phyloP scores from a whole-genome alignment of 139 green algal genomes.

The Chlorella sorokiniana region DNA sequence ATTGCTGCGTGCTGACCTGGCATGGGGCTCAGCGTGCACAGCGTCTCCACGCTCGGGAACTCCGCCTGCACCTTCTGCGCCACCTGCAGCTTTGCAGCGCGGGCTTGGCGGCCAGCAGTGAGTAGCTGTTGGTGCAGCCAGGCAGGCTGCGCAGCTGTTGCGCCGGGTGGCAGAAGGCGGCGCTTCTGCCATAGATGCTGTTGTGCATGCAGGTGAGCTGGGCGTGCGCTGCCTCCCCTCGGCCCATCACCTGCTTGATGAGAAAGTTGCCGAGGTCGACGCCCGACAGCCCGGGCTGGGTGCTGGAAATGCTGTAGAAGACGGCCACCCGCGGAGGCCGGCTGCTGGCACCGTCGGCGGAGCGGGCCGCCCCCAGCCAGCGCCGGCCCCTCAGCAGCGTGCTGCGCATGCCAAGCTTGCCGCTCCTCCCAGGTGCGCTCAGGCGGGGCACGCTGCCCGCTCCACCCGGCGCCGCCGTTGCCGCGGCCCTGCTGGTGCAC shows the following conservation, averaged over 20 bases:
- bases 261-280: constrained; percentile 87
- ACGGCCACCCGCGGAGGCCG: constrained; percentile 45
- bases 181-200: too few relatives aligned
- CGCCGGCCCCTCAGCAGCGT: background rate
- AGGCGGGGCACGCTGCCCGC: background rate
- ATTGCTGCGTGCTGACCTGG: constrained; percentile 43
- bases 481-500: background rate
- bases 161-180: too few relatives aligned
- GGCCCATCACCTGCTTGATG: constrained; percentile 75
- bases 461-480: background rate
- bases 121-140: background rate
- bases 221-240: too few relatives aligned
- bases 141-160: too few relatives aligned
- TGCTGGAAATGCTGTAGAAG: constrained; percentile 84
- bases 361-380: background rate
- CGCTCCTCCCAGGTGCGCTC: constrained; percentile 18
- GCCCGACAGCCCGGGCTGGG: constrained; percentile 66
- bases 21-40: constrained; percentile 80
- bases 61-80: constrained; percentile 50
- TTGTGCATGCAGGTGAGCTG: too few relatives aligned
- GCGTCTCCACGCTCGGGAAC: constrained; percentile 53
- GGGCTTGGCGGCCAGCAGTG: background rate
- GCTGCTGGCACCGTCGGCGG: background rate
- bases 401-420: background rate
- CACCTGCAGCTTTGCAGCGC: constrained; percentile 36